Evolutionary conservation across 768 basidiomycete genomes (phyloP), one percentile per base, ranked within the genome.

Genomic region (Holtermanniella nyarrowii): DNA sequence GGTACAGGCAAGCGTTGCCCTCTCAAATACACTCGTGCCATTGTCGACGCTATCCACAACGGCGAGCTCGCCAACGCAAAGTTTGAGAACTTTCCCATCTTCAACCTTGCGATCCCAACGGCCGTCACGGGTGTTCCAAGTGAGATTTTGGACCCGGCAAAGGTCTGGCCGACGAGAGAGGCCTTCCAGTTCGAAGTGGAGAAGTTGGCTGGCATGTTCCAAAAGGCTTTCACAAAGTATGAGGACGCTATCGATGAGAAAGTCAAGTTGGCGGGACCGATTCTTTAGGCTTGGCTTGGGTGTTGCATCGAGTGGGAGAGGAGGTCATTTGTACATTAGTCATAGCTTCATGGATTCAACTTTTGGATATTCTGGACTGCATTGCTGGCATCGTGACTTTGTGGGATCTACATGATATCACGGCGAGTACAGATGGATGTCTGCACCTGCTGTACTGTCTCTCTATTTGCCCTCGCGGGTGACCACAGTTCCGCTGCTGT

Each of bases 21-120:
- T 18, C 83, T 99, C 75, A 86, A 86, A 69, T 88, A 82, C 75
- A 97, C 95, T 44, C 88, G 93, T 50, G 83, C 84, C 53, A 97
- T 97, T 71, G 85, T 97, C 74, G 90, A 97, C 71, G 86, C 90
- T 39, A 88, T 97, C 65, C 95, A 97, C 77, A 84, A 85, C 52
- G 91, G 93, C 46, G 80, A 83, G 66, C 84, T 97, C 58, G 84
- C 83, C 70, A 79, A 83, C 67, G 84, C 85, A 58, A 83, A 90
- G 70, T 96, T 76, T 72, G 87, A 88, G 77, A 85, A 73, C 59
- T 90, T 89, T 68, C 69, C 69, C 52, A 79, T 80, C 52, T 99
- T 97, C 77, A 80, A 80, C 69, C 79, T 97, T 56, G 76, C 81
- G 58, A 82, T 96, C 71, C 93, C 95, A 40, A 91, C 81, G 42